Evolutionary conservation across 176 grass and related monocot species (phyloP), one percentile per base, ranked within the genome.

Genomic region (Ensete glaucum): DNA sequence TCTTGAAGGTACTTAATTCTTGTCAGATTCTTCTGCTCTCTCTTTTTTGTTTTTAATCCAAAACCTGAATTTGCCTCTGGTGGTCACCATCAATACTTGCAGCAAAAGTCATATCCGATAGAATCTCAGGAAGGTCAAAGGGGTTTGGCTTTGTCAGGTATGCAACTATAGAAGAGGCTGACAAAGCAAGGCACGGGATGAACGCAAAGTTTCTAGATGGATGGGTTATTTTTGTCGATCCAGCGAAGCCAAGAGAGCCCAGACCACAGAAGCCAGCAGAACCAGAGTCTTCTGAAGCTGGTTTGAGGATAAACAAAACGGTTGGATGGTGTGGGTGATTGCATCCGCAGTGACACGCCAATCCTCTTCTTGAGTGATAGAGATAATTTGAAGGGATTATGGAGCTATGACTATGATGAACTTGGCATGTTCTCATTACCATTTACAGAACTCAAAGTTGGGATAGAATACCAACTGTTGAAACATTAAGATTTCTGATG

Each of bases 191-290:
- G 20, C 84, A 89, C 53, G 86, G 81, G 25, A 98, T 98, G 94
- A 93, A 98, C 7, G 94, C 85, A 11, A 86, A 83, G 79, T 98
- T 91, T 78, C 90, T 98, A 1, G 94, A 98, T 79, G 94, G 90
- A 64, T 93, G 94, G 94, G 94, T 98, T 64, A 98, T 98, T 72
- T 98, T 98, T 53, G 84, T 98, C 1, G 90, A 98, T 83, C 88
- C 90, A 13, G 94, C 94, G 53, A 98, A 93, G 66, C 80, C 80
- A 65, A 93, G 82, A 82, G 82, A 91, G 69, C 67, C 83, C 8
- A 93, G 83, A 64, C 71, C 82, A 52, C 51, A 69, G 19, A 50
- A 67, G 10, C 63, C 67, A 16, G 78, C 83, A 2, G 25, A 85
- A 54, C 26, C 69, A 9, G 79, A 62, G 52, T 73, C 83, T 3